Conservation (phyloP, 768 basidiomycete species). For the Hypholoma sublateritium region DNA sequence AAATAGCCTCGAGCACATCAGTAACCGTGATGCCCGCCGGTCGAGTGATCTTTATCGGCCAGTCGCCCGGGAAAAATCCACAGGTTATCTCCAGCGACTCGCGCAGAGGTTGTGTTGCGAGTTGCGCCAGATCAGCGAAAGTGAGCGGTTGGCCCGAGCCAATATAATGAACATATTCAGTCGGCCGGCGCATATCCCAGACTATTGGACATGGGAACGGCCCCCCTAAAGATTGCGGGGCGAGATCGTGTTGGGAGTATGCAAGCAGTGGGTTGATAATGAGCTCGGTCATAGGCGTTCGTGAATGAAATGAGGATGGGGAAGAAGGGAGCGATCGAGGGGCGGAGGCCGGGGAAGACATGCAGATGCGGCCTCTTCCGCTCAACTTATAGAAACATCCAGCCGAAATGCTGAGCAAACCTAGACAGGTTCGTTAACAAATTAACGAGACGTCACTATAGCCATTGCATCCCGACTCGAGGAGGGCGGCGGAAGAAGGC, state of each 20-base stretch:
- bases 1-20: slow-evolving; percentile 52
- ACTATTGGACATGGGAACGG: not conserved
- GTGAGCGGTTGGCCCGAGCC: not conserved
- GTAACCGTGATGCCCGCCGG: slow-evolving; percentile 47
- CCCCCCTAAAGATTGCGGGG: not conserved
- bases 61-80: slow-evolving; percentile 43
- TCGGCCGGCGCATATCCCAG: slow-evolving; percentile 5
- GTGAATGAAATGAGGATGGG: no score
- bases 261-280: slow-evolving; percentile 1
- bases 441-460: not conserved
- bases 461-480: not conserved
- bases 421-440: not conserved
- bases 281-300: not conserved
- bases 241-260: slow-evolving; percentile 1
- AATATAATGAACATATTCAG: not conserved
- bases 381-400: not conserved
- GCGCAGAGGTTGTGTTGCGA: slow-evolving; percentile 5
- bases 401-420: not conserved
- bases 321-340: not conserved
- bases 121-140: not conserved
- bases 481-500: no score
- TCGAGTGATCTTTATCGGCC: slow-evolving; percentile 42
- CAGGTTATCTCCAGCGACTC: slow-evolving; percentile 39
- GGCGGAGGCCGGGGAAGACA: not conserved
- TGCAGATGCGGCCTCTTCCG: not conserved